Evolutionary conservation across 176 grass and related monocot genomes (phyloP).

Genomic region (Saccharum officinarum): DNA sequence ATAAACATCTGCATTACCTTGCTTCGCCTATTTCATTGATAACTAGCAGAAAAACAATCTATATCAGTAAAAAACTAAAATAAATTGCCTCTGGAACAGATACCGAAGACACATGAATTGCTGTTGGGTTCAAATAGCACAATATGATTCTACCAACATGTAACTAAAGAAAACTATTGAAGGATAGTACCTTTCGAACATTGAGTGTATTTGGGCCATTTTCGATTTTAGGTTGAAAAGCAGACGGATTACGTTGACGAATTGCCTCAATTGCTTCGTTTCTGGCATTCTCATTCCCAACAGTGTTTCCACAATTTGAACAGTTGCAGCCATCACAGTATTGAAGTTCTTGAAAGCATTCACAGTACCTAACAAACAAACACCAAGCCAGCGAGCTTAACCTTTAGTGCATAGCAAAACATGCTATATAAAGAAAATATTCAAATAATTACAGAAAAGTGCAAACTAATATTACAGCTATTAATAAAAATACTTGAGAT

Average conservation of each 20-base stretch:
- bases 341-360: slow-evolving; percentile 70
- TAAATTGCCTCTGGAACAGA: slow-evolving; percentile 1
- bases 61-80: background rate
- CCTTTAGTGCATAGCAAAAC: slow-evolving; percentile 11
- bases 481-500: slow-evolving; percentile 20
- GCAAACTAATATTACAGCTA: background rate
- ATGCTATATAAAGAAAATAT: slow-evolving; percentile 17
- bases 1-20: background rate
- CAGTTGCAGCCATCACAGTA: slow-evolving; percentile 78
- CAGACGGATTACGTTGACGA: slow-evolving; percentile 61
- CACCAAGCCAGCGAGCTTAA: slow-evolving; percentile 18
- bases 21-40: background rate
- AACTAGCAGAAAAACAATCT: background rate
- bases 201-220: slow-evolving; percentile 41
- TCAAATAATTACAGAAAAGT: slow-evolving; percentile 13
- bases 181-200: slow-evolving; percentile 47
- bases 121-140: background rate
- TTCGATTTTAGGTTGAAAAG: slow-evolving; percentile 81
- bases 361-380: slow-evolving; percentile 64
- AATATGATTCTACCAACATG: slow-evolving; percentile 11
- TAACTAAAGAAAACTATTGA: slow-evolving; percentile 6
- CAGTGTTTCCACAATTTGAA: slow-evolving; percentile 57
- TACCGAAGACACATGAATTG: background rate
- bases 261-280: slow-evolving; percentile 52
- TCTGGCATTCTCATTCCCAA: slow-evolving; percentile 56